Evolutionary conservation across 371 early-diverging fungal species (phyloP), one percentile per base, ranked within the genome.

Genomic region (Aphelidium insulamus): DNA sequence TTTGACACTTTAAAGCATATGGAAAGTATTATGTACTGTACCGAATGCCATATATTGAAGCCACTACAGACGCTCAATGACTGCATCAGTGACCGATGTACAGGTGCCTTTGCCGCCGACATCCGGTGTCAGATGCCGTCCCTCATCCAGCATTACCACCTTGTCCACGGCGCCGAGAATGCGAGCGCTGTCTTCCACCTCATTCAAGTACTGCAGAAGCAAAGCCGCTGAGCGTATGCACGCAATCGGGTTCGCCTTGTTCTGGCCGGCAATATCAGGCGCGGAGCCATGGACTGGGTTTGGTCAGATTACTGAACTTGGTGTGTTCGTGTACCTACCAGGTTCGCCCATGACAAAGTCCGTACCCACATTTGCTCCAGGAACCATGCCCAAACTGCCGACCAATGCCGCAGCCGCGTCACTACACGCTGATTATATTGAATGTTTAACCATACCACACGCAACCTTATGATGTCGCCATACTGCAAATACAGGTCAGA

Each of bases 341-440:
- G 92, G 92, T 46, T 91, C 92, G 34, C 85, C 87, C 32, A 91
- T 64, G 12, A 79, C 83, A 62, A 91, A 87, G 39, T 41, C 47
- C 48, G 83, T 84, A 32, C 90, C 90, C 6, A 88, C 82, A 41
- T 88, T 88, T 26, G 87, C 83, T 37, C 82, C 73, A 24, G 90
- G 87, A 21, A 92, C 87, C 22, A 92, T 63, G 28, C 92, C 92
- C 35, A 87, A 59, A 36, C 77, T 75, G 14, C 92, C 92, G 5
- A 88, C 92, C 12, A 92, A 49, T 11, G 87, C 92, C 17, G 90
- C 92, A 14, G 86, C 92, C 29, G 81, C 88, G 47, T 92, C 87
- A 46, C 78, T 62, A 39, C 7, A 22, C 16, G 18, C 8, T 24
- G 5, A 11, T 32, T 21, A 33, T 29, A 33, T 37, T 32, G 9